These are phyloP conservation scores for Moniliella sp. DNA, from an alignment of 1,284 basidiomycete genomes.

Conservation along the genomic window DNA sequence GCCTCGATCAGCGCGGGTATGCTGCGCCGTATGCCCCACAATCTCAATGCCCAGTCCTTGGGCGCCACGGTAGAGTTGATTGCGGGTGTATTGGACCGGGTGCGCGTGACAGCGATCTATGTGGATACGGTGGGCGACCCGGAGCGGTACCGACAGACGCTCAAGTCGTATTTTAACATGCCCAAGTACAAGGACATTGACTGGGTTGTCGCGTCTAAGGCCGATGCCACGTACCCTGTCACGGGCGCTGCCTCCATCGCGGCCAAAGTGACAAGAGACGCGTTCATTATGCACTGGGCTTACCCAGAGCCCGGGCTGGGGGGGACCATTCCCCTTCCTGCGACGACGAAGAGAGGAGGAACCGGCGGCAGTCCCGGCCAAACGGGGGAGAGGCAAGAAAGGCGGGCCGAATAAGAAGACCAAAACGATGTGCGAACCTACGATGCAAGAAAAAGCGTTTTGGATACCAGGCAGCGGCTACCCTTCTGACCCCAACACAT, in stretches of 20 bases:
- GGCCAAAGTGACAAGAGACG: conserved; percentile 83
- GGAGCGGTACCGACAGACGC: conserved; percentile 48
- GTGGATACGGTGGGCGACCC: conserved; percentile 85
- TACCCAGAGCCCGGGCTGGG: conserved; percentile 34
- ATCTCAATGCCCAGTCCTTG: conserved; percentile 79
- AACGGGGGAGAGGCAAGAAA: not conserved
- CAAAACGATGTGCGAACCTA: conserved; percentile 4
- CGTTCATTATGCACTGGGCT: conserved; percentile 63
- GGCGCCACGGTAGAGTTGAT: conserved; percentile 76
- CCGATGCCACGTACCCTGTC: conserved; percentile 82
- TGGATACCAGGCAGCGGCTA: conserved; percentile 7
- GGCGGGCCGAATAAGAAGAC: not conserved
- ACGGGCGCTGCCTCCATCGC: conserved; percentile 89
- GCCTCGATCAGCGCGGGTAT: conserved; percentile 77
- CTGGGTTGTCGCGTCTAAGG: conserved; percentile 77
- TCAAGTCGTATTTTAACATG: conserved; percentile 14
- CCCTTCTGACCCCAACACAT: conserved; percentile 62
- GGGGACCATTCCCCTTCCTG: not conserved
- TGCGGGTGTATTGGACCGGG: conserved; percentile 57
- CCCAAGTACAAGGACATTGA: conserved; percentile 31
- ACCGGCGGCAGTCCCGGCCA: not conserved
- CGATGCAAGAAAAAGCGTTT: not conserved
- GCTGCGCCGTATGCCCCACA: conserved; percentile 59
- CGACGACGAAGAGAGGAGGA: not conserved
- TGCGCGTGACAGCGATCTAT: conserved; percentile 72